Base-by-base conservation (phyloP, 257 asterid species). In the Penstemon eatonii region DNA sequence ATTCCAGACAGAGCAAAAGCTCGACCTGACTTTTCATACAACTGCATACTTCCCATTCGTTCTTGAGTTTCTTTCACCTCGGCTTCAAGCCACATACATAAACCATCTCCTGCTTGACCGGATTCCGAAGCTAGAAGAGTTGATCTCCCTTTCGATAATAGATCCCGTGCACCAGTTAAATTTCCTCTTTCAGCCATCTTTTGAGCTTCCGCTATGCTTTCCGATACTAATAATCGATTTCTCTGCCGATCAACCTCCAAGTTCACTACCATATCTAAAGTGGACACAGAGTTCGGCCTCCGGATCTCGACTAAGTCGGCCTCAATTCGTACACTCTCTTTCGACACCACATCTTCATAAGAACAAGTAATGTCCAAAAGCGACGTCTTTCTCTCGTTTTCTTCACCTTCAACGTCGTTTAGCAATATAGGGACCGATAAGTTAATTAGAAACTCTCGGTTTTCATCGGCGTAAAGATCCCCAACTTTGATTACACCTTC, bases 1-100 rank as follows among this genome's bases (percentile, higher is more conserved):
- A 73, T 68, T 43, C 76, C 82, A 5, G 82, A 69, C 4, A 78
- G 73, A 0, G 72, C 70, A 33, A 9, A 73, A 2, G 82, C 82
- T 40, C 82, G 62, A 3, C 82, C 82, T 1, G 40, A 4, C 37
- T 4, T 40, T 7, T 44, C 44, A 37, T 73, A 78, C n/a, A 0
- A 0, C 41, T 60, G 19, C 38, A 4, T 5, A n/a, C 39, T 73
- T 2, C 18, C 38, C 73, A 78, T 68, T 68, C 76, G 56, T 7
- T 0, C 12, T 13, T 43, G 63, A 2, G 72, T 78, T 65, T 73
- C 79, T 11, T 10, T 52, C 45, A 78, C 56, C 50, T 78, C 79
- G 1, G 49, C 8, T 18, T 73, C 76, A 47, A 78, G 79, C 73
- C 73, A 69, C 66, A 11, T 40, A 6, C 61, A 57, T 8, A 73